Conservation (phyloP, 2,329 filamentous ascomycete genomes). For the Calonectria fujianensis region DNA sequence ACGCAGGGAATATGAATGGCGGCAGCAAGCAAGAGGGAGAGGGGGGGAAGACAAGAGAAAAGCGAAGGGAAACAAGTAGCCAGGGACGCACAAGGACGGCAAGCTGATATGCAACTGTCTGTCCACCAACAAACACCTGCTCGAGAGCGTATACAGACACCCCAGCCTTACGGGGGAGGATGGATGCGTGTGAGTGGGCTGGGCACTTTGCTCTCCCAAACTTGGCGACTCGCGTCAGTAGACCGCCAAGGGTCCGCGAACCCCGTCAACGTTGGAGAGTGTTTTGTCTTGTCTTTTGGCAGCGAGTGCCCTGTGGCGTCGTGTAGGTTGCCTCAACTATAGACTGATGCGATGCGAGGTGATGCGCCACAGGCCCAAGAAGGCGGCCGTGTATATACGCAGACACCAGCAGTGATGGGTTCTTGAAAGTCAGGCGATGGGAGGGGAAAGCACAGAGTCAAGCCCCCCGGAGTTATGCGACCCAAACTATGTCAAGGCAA, state of each 20-base stretch:
- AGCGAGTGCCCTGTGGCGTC: neutral
- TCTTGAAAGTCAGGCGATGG: neutral
- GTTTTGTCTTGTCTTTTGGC: neutral
- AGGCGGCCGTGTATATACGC: neutral
- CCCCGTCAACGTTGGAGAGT: neutral
- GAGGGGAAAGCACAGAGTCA: neutral
- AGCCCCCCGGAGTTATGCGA: slow-evolving; percentile 4
- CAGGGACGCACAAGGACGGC: slow-evolving; percentile 21
- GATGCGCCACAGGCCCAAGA: neutral
- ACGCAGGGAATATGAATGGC: slow-evolving; percentile 20
- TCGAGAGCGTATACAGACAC: slow-evolving; percentile 5
- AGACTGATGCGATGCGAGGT: slow-evolving; percentile 9
- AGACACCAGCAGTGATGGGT: neutral
- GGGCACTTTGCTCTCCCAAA: slow-evolving; percentile 12
- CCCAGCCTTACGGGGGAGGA: slow-evolving; percentile 16
- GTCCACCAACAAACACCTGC: slow-evolving; percentile 25
- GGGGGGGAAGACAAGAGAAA: neutral
- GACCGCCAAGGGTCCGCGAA: slow-evolving; percentile 26
- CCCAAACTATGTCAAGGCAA: slow-evolving; percentile 16
- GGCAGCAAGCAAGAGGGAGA: slow-evolving; percentile 4
- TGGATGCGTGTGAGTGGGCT: slow-evolving; percentile 15
- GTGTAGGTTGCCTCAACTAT: slow-evolving; percentile 9
- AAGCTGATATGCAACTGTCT: slow-evolving; percentile 30
- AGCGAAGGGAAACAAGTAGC: slow-evolving; percentile 2
- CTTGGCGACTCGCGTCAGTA: slow-evolving; percentile 37